Percentiles rank a stretch among this genome's conserved stretches.
These are phyloP conservation scores for Euphorbia schlechtendalii DNA, from an alignment of 441 rosid genomes.

Conservation along the genomic window DNA sequence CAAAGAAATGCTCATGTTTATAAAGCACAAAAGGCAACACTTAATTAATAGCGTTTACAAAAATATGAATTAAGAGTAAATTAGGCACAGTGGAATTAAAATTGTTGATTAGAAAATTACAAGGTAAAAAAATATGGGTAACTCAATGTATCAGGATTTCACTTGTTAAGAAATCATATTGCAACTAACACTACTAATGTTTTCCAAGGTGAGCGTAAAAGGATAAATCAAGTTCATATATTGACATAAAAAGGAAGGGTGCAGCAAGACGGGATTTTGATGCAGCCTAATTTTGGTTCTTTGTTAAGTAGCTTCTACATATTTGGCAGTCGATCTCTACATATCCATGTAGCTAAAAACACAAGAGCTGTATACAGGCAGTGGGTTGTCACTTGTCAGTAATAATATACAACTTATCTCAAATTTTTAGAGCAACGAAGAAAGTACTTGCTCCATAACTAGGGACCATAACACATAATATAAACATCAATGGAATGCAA, in stretches of 20 bases:
- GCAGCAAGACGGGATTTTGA: neutral
- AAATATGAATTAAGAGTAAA: neutral
- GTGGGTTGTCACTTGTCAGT: neutral
- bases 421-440: too few species aligned
- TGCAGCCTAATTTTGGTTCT: neutral
- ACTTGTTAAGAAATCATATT: neutral
- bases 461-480: too few species aligned
- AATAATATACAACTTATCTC: too few species aligned
- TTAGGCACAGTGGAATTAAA: neutral
- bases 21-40: neutral
- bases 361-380: neutral
- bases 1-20: neutral
- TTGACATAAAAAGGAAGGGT: constrained; percentile 4
- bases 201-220: neutral
- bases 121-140: too few species aligned
- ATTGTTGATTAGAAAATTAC: neutral
- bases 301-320: neutral
- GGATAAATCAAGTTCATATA: neutral
- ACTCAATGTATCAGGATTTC: neutral
- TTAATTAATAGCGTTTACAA: neutral
- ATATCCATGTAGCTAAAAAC: neutral
- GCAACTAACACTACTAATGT: neutral
- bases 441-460: too few species aligned
- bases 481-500: too few species aligned
- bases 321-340: neutral